A percentile compares a stretch with the other conserved stretches of the same genome.
phyloP scores from a whole-genome alignment of 208 protist genomes.

The Trypanosoma platydactyli region DNA sequence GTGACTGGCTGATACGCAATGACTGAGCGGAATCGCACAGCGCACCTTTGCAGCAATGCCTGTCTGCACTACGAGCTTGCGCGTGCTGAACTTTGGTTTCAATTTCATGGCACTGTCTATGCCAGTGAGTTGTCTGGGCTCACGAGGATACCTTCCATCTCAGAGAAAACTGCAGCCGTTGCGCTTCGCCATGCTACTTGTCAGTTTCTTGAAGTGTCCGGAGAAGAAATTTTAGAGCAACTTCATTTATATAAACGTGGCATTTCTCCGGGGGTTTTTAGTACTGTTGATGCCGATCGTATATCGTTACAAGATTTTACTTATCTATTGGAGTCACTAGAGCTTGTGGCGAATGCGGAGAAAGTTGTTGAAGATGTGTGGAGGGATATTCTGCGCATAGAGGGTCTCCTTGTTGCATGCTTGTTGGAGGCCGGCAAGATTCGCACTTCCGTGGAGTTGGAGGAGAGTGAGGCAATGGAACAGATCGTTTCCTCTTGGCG shows the following conservation, averaged over 20 bases:
- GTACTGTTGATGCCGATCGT: not conserved
- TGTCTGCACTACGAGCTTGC: conserved; percentile 22
- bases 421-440: not conserved
- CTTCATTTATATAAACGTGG: not conserved
- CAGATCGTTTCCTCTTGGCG: conserved; percentile 1
- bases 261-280: not conserved
- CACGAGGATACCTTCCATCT: not conserved
- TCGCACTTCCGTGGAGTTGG: not conserved
- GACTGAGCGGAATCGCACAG: not conserved
- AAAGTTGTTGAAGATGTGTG: conserved; percentile 6
- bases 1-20: not conserved
- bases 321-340: conserved; percentile 2
- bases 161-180: conserved; percentile 2
- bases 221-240: not conserved
- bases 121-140: not conserved
- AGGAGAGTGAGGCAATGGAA: not conserved
- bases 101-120: not conserved
- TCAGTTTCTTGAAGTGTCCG: conserved; percentile 5
- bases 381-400: conserved; percentile 1
- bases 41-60: conserved; percentile 15
- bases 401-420: conserved; percentile 3
- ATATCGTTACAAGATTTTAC: conserved; percentile 9
- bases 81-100: conserved; percentile 9
- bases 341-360: conserved; percentile 17
- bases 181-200: conserved; percentile 10